Evolutionary conservation across 139 green algal genomes (phyloP).

Genomic region (Auxenochlorella protothecoides): DNA sequence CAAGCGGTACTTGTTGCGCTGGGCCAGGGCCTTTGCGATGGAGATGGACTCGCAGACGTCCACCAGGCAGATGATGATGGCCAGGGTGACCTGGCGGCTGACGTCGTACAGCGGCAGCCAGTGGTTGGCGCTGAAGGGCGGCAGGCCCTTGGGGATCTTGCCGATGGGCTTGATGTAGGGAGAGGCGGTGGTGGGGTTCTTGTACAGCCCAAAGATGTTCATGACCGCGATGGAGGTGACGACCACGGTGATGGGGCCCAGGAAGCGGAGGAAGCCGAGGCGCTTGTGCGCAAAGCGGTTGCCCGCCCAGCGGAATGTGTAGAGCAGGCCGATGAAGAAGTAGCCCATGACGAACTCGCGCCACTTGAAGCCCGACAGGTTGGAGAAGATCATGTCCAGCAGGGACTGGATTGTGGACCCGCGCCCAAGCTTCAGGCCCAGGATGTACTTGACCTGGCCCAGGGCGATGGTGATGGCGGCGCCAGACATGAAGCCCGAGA

Average conservation of each 20-base stretch:
- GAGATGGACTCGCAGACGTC: constrained; percentile 72
- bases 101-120: constrained; percentile 36
- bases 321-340: constrained; percentile 26
- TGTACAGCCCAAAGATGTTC: constrained; percentile 34
- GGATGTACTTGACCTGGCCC: constrained; percentile 36
- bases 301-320: constrained; percentile 8
- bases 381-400: constrained; percentile 23
- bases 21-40: constrained; percentile 74
- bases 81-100: constrained; percentile 28
- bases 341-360: constrained; percentile 38
- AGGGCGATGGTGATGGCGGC: constrained; percentile 69
- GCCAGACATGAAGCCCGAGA: constrained; percentile 76
- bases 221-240: constrained; percentile 38
- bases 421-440: constrained; percentile 30
- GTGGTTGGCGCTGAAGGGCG: constrained; percentile 22
- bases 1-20: constrained; percentile 71
- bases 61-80: constrained; percentile 54
- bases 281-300: not conserved
- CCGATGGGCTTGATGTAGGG: constrained; percentile 23
- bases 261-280: constrained; percentile 22
- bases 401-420: constrained; percentile 22
- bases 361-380: constrained; percentile 27
- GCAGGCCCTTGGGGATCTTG: constrained; percentile 31
- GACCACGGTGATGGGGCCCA: constrained; percentile 37
- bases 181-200: not conserved